Conservation (phyloP, 169 alveolate species). For the Plasmodium adleri region DNA sequence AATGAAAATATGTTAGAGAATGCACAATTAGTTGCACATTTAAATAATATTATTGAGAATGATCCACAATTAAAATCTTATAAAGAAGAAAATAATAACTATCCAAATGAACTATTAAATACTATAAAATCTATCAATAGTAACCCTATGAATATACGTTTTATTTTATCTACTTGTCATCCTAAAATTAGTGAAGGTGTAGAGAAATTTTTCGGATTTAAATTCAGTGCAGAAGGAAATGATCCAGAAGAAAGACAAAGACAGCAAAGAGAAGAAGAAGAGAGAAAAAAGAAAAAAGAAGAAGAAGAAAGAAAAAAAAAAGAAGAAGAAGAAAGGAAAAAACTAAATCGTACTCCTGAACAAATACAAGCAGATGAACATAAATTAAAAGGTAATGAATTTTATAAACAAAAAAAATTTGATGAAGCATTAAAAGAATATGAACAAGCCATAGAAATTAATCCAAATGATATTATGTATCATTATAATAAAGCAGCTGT, state of each 20-base stretch:
- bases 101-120: slow-evolving; percentile 40
- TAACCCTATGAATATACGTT: slow-evolving; percentile 71
- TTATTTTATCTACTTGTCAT: slow-evolving; percentile 37
- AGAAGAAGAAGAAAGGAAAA: slow-evolving; percentile 74
- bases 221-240: slow-evolving; percentile 30
- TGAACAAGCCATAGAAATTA: slow-evolving; percentile 93
- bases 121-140: slow-evolving; percentile 55
- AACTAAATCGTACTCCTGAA: slow-evolving; percentile 50
- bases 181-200: slow-evolving; percentile 68
- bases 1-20: slow-evolving; percentile 55
- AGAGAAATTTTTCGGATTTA: slow-evolving; percentile 60
- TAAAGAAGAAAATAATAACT: slow-evolving; percentile 59
- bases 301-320: slow-evolving; percentile 74
- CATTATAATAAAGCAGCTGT: slow-evolving; percentile 96
- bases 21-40: slow-evolving; percentile 31
- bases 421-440: slow-evolving; percentile 95
- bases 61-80: slow-evolving; percentile 70
- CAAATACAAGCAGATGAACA: slow-evolving; percentile 82
- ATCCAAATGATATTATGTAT: slow-evolving; percentile 91
- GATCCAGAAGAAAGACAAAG: slow-evolving; percentile 16
- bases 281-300: slow-evolving; percentile 36
- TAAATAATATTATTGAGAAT: slow-evolving; percentile 74
- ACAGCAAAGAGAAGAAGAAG: neutral
- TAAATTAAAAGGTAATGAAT: slow-evolving; percentile 88
- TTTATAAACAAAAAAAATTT: slow-evolving; percentile 92